phyloP scores from a whole-genome alignment of 495 filamentous ascomycete species.

The Talaromyces borbonicus region DNA sequence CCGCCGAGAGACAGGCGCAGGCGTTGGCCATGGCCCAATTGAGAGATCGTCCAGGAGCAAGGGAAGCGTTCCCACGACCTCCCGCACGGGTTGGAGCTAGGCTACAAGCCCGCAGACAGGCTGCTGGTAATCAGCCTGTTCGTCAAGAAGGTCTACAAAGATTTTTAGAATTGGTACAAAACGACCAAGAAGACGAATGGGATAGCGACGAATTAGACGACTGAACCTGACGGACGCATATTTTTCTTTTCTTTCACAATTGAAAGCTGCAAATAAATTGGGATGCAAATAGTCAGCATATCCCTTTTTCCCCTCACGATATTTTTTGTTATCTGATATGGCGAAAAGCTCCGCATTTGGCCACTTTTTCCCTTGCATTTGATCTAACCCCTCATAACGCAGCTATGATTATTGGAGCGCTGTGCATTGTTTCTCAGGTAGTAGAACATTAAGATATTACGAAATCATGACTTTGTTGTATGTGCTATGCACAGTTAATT shows the following conservation, averaged over 20 bases:
- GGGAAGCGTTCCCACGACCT: slow-evolving; percentile 8
- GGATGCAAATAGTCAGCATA: too few species aligned
- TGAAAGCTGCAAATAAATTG: background rate
- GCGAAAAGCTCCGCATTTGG: background rate
- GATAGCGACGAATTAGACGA: slow-evolving; percentile 53
- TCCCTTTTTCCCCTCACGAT: background rate
- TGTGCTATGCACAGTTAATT: too few species aligned
- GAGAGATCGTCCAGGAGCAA: slow-evolving; percentile 19
- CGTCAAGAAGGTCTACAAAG: slow-evolving; percentile 32
- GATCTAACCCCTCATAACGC: background rate
- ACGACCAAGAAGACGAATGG: slow-evolving; percentile 55
- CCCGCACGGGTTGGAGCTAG: slow-evolving; percentile 3
- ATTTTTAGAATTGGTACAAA: slow-evolving; percentile 43
- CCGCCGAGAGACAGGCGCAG: slow-evolving; percentile 34
- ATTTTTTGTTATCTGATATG: background rate
- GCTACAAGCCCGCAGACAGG: slow-evolving; percentile 5
- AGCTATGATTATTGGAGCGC: background rate
- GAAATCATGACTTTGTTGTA: too few species aligned
- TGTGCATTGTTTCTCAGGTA: too few species aligned
- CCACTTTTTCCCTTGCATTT: background rate
- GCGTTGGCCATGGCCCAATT: slow-evolving; percentile 36
- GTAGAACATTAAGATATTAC: too few species aligned
- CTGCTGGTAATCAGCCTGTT: slow-evolving; percentile 7
- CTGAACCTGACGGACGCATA: background rate
- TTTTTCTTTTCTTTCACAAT: background rate